A percentile compares a stretch with the other conserved stretches of the same genome.
Conservation (phyloP, 169 alveolate species). For the Cyclospora cayetanensis region DNA sequence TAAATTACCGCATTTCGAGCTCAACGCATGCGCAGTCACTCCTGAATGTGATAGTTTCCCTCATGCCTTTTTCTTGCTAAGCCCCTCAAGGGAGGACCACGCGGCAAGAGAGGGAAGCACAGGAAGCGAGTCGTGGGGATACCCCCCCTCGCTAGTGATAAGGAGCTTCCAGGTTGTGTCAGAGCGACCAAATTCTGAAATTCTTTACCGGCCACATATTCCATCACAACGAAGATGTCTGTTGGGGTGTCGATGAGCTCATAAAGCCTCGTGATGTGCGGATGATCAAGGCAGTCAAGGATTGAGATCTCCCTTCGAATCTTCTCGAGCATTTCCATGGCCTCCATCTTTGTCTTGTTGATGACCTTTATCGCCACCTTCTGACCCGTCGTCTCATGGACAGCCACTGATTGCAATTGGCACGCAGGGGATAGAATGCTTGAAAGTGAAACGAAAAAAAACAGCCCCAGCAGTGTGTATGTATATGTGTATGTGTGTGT, state of each 20-base stretch:
- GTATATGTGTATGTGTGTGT: background rate
- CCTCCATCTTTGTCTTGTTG: conserved; percentile 88
- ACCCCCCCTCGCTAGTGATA: too few species aligned
- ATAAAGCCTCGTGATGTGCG: conserved; percentile 76
- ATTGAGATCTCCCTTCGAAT: conserved; percentile 91
- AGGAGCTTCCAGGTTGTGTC: too few species aligned
- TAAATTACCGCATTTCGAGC: too few species aligned
- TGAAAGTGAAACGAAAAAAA: too few species aligned
- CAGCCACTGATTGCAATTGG: conserved; percentile 86
- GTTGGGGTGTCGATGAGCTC: conserved; percentile 89
- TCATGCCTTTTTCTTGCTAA: too few species aligned
- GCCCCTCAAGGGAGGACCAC: too few species aligned
- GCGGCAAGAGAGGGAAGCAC: too few species aligned
- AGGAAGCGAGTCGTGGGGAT: too few species aligned
- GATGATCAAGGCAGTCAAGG: conserved; percentile 75
- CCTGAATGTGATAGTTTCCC: too few species aligned
- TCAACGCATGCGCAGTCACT: too few species aligned
- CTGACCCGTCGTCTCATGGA: conserved; percentile 84
- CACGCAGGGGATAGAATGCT: background rate
- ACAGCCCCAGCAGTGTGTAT: too few species aligned
- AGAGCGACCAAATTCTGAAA: too few species aligned
- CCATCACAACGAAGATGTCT: conserved; percentile 88
- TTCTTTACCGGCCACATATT: conserved; percentile 83
- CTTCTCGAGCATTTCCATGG: conserved; percentile 89
- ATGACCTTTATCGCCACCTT: conserved; percentile 94